Conservation (phyloP, 2,329 filamentous ascomycete genomes). For the Xylariaceae sp. region DNA sequence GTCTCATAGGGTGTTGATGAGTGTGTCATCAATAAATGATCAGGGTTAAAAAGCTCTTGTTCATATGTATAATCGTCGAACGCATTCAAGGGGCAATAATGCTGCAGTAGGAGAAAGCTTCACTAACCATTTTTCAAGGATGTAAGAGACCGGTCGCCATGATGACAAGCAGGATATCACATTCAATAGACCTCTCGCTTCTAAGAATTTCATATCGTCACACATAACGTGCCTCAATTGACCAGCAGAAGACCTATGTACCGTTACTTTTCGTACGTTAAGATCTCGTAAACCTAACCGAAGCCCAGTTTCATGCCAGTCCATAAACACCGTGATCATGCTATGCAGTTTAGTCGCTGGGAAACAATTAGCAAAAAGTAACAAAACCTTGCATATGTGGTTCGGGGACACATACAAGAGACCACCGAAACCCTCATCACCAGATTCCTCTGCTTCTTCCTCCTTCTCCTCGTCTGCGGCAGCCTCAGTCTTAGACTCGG, state of each 20-base stretch:
- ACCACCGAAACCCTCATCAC: constrained; percentile 76
- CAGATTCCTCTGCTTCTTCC: constrained; percentile 73
- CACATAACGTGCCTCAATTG: constrained; percentile 47
- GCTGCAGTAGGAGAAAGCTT: constrained; percentile 24
- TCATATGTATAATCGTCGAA: constrained; percentile 62
- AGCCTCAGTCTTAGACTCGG: constrained; percentile 55
- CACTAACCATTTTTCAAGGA: constrained; percentile 52
- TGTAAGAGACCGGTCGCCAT: constrained; percentile 5
- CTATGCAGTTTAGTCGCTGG: constrained; percentile 58
- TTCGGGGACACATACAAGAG: constrained; percentile 65
- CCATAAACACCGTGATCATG: constrained; percentile 46
- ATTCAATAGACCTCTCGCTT: constrained; percentile 11
- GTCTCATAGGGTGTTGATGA: constrained; percentile 65
- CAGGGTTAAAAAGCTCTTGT: constrained; percentile 75
- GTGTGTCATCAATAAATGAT: constrained; percentile 61
- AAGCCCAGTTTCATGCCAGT: constrained; percentile 49
- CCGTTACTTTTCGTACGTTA: constrained; percentile 35
- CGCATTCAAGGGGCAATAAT: constrained; percentile 17
- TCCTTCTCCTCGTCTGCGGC: constrained; percentile 66
- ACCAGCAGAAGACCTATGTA: constrained; percentile 58
- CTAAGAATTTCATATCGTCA: constrained; percentile 22
- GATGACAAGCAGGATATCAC: constrained; percentile 35
- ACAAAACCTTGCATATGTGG: background rate
- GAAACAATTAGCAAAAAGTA: constrained; percentile 46
- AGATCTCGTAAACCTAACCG: constrained; percentile 51